Base-by-base conservation (phyloP, 192 early-diverging fungal genomes). In the Backusella parvicylindrica region DNA sequence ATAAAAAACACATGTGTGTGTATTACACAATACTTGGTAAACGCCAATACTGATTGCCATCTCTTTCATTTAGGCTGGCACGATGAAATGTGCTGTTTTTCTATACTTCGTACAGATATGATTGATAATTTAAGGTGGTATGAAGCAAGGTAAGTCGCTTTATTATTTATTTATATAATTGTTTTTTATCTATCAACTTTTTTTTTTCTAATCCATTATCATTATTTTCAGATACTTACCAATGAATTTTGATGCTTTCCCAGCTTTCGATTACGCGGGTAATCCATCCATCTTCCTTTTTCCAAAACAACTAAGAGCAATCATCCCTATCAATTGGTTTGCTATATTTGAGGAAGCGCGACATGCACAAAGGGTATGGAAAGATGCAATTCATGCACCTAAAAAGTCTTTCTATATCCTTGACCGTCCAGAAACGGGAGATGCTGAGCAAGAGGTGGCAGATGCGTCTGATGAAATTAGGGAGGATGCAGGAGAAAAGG, bases 51-150 rank as follows among this genome's bases (percentile, higher is more conserved):
- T 40, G 23, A 35, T 23, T 16, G 3, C 26, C 12, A 31, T 64
- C 6, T 64, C 6, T 37, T 26, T 26, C 6, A 68, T 18, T 23
- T 72, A 79, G 78, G 81, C 18, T 82, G 81, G 81, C 60, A 82
- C 63, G 81, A 82, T 76, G 81, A 82, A 47, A 82, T 82, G 81
- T 82, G 81, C 35, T 82, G 81, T 32, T 82, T 78, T 47, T 33
- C 64, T 49, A 35, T 82, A 40, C 75, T 82, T 77, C 72, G 81
- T 76, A 73, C 77, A 28, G 81, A 82, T n/a, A 36, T 47, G 18
- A 49, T 50, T 35, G 74, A 70, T 41, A 23, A 71, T 7, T 76
- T 82, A 70, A 74, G 75, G 32, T 82, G 81, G 81, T 82, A 77
- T 18, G 70, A 79, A 40, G 81, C 81, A 36, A 70, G 68, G 68